Conservation (phyloP, 169 alveolate genomes). For the Eimeria brunetti region DNA sequence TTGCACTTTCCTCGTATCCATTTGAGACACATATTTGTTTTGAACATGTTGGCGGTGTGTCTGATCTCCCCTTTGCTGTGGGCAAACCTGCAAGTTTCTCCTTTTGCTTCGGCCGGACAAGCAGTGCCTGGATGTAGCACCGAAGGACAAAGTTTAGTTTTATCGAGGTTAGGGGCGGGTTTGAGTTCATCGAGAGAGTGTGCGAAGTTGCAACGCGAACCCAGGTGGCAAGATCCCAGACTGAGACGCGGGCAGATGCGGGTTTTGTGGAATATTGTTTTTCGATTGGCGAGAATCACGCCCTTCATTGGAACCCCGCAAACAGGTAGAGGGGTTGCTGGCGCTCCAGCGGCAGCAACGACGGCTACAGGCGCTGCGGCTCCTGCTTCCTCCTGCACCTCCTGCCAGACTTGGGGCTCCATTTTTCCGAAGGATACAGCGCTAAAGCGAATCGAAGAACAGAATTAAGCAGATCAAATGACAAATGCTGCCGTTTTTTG, state of each 20-base stretch:
- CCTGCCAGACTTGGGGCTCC: conserved; percentile 46
- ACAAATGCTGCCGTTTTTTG: conserved; percentile 27
- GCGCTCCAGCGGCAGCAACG: neutral
- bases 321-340: neutral
- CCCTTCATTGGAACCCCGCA: conserved; percentile 69
- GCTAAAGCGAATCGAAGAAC: neutral
- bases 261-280: conserved; percentile 60
- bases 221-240: conserved; percentile 31
- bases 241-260: conserved; percentile 73
- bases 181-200: conserved; percentile 49
- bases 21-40: conserved; percentile 70
- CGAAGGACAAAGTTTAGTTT: conserved; percentile 65
- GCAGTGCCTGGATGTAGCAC: conserved; percentile 37
- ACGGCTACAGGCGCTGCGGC: neutral
- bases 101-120: conserved; percentile 35
- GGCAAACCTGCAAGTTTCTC: conserved; percentile 61
- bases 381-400: conserved; percentile 25
- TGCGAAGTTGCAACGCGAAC: conserved; percentile 64
- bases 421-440: neutral
- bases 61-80: conserved; percentile 64
- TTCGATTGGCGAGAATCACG: conserved; percentile 69
- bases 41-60: conserved; percentile 63
- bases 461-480: neutral
- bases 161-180: conserved; percentile 67
- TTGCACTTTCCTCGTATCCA: conserved; percentile 79